Evolutionary conservation across 2,329 filamentous ascomycete genomes (phyloP), one percentile per base, ranked within the genome.

Genomic region (Clonostachys sp.): DNA sequence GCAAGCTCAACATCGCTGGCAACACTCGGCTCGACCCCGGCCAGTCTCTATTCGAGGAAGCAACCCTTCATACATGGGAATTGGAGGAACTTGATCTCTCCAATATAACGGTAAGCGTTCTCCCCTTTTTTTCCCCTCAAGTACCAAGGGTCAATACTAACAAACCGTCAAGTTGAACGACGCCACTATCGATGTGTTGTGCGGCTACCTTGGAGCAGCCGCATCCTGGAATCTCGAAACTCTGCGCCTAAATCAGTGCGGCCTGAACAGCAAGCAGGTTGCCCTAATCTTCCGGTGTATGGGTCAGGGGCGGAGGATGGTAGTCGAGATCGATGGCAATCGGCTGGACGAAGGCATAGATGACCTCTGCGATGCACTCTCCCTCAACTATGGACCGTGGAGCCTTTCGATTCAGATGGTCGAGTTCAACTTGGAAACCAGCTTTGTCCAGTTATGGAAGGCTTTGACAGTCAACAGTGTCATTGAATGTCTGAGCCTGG

Each of bases 51-150:
- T 70, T 81, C 30, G 64, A 76, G 45, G 58, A 73, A 49, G 67
- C 70, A 45, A 60, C 65, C 8, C 60, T 78, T 41, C 53, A 64
- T 39, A 55, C 62, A 16, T 75, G 73, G 67, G 62, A 63, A n/a
- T 63, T 82, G 20, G 72, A 79, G 55, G 75, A 78, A 48, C 61
- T 82, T 14, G 71, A 81, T 51, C 60, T 82, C 30, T 80, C 78
- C 4, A 71, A 73, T 6, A 80, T 77, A 59, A 72, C 73, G 63
- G 74, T 78, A 59, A 52, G 67, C 36, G 14, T 20, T 20, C 20
- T 20, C 20, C 20, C 20, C 6, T 6, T 20, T 20, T 20, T 20
- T 20, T 5, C 5, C 18, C 6, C 20, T 20, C 20, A 20, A 20
- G 20, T 20, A 20, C 20, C 20, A 20, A 20, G 5, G 20, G 20